Conservation (phyloP, 2,329 filamentous ascomycete species). For the Aspergillus sp. region DNA sequence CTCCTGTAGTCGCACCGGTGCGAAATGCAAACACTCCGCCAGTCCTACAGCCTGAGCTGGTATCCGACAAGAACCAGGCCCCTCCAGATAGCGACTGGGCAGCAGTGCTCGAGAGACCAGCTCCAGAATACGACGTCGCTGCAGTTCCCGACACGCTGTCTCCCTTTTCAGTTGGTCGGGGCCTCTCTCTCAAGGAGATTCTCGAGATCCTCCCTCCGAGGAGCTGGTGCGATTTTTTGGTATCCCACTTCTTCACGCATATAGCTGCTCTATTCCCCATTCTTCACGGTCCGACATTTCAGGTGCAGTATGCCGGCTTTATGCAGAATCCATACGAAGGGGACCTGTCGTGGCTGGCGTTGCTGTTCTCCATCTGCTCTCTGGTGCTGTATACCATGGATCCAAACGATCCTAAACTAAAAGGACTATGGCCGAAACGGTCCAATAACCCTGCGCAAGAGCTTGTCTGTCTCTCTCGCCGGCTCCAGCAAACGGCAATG, state of each 20-base stretch:
- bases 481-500: constrained; percentile 20
- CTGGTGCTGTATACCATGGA: constrained; percentile 26
- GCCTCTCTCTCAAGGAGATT: constrained; percentile 11
- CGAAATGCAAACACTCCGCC: too few relatives aligned
- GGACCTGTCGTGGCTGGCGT: constrained; percentile 28
- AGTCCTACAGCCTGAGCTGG: too few relatives aligned
- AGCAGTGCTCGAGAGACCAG: neutral
- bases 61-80: neutral
- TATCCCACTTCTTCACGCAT: neutral
- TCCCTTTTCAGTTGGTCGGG: neutral
- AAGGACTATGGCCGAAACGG: constrained; percentile 16
- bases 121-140: too few relatives aligned
- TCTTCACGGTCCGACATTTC: constrained; percentile 9
- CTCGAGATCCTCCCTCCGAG: constrained; percentile 6
- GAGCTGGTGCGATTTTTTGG: constrained; percentile 1
- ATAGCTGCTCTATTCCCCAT: constrained; percentile 1
- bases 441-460: neutral
- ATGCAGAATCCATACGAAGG: constrained; percentile 15
- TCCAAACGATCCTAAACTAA: constrained; percentile 18
- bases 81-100: neutral
- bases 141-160: too few relatives aligned
- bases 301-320: constrained; percentile 2
- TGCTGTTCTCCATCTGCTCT: constrained; percentile 29
- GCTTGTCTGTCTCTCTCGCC: neutral
- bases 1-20: too few relatives aligned